Conservation (phyloP, 139 green algal species). For the Picochlorum sp. region DNA sequence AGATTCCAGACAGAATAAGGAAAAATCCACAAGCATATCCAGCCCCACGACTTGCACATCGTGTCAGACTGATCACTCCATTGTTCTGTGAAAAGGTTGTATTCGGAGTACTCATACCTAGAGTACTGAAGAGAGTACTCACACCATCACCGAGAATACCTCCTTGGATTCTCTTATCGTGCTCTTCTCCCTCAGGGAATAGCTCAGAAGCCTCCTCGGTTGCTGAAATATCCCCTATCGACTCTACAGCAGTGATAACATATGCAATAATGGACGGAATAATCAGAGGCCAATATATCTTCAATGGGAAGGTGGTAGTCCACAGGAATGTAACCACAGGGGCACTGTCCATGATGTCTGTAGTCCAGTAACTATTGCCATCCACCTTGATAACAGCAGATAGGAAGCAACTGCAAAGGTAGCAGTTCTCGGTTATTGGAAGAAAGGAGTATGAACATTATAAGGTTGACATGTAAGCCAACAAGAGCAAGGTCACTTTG, state of each 20-base stretch:
- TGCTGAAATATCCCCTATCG: slow-evolving; percentile 51
- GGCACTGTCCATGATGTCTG: slow-evolving; percentile 29
- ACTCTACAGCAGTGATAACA: not conserved
- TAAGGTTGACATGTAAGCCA: not conserved
- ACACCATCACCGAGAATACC: slow-evolving; percentile 47
- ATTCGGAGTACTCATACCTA: slow-evolving; percentile 45
- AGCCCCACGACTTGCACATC: slow-evolving; percentile 33
- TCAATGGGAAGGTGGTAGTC: slow-evolving; percentile 51
- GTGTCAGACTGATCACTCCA: slow-evolving; percentile 61
- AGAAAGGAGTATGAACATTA: not conserved
- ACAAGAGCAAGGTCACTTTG: too few relatives aligned
- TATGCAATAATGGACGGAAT: slow-evolving; percentile 4
- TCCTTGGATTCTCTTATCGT: slow-evolving; percentile 39
- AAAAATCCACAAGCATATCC: slow-evolving; percentile 30
- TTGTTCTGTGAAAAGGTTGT: slow-evolving; percentile 78
- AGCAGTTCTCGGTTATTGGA: not conserved
- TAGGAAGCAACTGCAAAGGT: slow-evolving; percentile 25
- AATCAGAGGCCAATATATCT: slow-evolving; percentile 6
- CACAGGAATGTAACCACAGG: slow-evolving; percentile 66
- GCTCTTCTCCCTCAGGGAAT: slow-evolving; percentile 10
- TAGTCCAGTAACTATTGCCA: slow-evolving; percentile 34
- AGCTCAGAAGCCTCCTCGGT: slow-evolving; percentile 51
- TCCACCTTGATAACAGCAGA: slow-evolving; percentile 18
- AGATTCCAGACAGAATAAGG: slow-evolving; percentile 45
- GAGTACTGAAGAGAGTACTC: slow-evolving; percentile 36